phyloP scores from a whole-genome alignment of 2,329 filamentous ascomycete species.

The Neurospora sp. region DNA sequence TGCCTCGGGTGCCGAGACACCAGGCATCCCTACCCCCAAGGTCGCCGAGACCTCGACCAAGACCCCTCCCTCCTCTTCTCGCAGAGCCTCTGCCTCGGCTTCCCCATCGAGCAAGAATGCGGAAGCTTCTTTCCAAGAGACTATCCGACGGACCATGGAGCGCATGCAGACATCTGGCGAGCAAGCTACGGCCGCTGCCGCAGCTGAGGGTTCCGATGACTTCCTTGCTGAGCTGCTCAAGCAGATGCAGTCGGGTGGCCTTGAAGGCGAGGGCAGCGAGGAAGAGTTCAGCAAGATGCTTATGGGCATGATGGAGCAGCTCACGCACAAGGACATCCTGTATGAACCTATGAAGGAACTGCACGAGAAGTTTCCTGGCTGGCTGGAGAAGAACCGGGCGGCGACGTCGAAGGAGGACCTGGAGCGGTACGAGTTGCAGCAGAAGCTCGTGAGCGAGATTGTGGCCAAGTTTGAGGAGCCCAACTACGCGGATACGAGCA shows the following conservation, averaged over 20 bases:
- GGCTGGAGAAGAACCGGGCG: constrained; percentile 69
- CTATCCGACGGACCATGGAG: constrained; percentile 88
- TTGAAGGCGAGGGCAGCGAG: constrained; percentile 51
- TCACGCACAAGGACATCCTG: constrained; percentile 95
- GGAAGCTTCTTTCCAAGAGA: constrained; percentile 77
- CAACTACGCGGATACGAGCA: constrained; percentile 72
- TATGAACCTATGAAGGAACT: constrained; percentile 99
- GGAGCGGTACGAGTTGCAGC: constrained; percentile 72
- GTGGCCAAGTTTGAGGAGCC: constrained; percentile 78
- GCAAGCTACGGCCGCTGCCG: constrained; percentile 68
- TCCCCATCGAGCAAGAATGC: constrained; percentile 17
- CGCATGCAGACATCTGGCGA: constrained; percentile 87
- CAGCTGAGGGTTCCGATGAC: constrained; percentile 60
- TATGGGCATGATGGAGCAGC: constrained; percentile 96
- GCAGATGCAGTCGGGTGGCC: constrained; percentile 58
- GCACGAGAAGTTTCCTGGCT: constrained; percentile 80
- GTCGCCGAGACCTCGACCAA: constrained; percentile 9
- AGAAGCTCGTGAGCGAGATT: constrained; percentile 71
- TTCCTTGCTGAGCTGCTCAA: constrained; percentile 88
- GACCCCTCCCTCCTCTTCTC: neutral
- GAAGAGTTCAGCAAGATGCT: constrained; percentile 93
- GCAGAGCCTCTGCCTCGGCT: constrained; percentile 11
- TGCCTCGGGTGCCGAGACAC: constrained; percentile 21
- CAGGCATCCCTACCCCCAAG: constrained; percentile 13
- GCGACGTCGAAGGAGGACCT: constrained; percentile 61